Evolutionary conservation across 768 basidiomycete species (phyloP).

Genomic region (Suillus subluteus): DNA sequence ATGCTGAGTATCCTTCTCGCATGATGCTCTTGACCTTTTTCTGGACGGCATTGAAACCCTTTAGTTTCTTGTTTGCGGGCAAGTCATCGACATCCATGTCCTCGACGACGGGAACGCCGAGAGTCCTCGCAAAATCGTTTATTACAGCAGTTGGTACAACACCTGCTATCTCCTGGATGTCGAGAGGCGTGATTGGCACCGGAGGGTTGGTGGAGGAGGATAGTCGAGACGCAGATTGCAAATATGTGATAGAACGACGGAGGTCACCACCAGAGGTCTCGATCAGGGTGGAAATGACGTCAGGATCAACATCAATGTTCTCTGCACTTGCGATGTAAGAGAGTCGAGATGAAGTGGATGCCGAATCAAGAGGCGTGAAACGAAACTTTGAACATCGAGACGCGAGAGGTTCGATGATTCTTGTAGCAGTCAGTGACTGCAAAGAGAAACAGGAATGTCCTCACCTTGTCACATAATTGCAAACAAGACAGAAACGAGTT

Average conservation of each 20-base stretch:
- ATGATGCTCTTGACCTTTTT: conserved; percentile 75
- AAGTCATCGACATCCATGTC: conserved; percentile 51
- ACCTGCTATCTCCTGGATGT: conserved; percentile 97
- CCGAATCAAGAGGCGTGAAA: conserved; percentile 87
- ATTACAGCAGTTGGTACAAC: conserved; percentile 84
- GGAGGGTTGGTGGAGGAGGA: conserved; percentile 76
- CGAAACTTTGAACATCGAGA: conserved; percentile 99
- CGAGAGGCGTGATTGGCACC: conserved; percentile 69
- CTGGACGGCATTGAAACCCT: conserved; percentile 65
- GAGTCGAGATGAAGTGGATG: conserved; percentile 75
- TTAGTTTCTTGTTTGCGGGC: conserved; percentile 26
- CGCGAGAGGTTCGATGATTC: conserved; percentile 97
- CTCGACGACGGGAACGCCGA: conserved; percentile 74
- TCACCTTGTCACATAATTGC: conserved; percentile 98
- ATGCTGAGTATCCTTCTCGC: conserved; percentile 90
- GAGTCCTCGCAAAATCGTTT: conserved; percentile 61
- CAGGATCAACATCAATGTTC: conserved; percentile 55
- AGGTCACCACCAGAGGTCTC: conserved; percentile 88
- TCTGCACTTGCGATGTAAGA: conserved; percentile 81
- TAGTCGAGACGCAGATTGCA: conserved; percentile 93
- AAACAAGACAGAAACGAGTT: conserved; percentile 96
- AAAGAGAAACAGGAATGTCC: conserved; percentile 22
- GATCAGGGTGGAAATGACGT: conserved; percentile 76
- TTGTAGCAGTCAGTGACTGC: conserved; percentile 35
- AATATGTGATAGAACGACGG: conserved; percentile 94